phyloP scores from a whole-genome alignment of 441 rosid species.

The Viola pubescens region DNA sequence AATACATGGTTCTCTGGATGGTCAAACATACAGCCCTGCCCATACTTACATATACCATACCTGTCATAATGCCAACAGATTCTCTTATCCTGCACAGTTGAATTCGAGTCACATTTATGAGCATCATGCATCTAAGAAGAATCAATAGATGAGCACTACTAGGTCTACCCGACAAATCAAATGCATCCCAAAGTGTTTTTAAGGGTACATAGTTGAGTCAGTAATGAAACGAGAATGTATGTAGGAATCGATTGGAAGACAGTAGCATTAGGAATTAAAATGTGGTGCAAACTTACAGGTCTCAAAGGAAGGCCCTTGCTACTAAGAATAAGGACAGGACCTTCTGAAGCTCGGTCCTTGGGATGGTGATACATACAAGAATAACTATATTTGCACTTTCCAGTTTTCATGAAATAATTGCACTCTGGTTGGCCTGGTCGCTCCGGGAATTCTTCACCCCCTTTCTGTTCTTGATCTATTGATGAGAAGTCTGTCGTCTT shows the following conservation, averaged over 20 bases:
- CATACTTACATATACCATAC: background rate
- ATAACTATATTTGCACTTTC: conserved; percentile 58
- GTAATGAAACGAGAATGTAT: background rate
- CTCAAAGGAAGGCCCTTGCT: conserved; percentile 67
- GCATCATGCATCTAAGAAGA: too few relatives aligned
- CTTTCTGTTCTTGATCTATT: conserved; percentile 7
- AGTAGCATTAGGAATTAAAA: background rate
- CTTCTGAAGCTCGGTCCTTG: conserved; percentile 32
- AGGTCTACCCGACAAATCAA: too few relatives aligned
- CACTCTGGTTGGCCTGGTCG: conserved; percentile 72
- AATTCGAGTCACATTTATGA: background rate
- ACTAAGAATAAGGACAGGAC: conserved; percentile 29
- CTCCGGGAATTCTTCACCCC: conserved; percentile 52
- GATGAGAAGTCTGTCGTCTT: conserved; percentile 1
- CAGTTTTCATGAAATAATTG: conserved; percentile 53
- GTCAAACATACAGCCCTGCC: background rate
- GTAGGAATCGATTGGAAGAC: background rate
- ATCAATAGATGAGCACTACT: too few relatives aligned
- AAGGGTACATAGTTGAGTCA: too few relatives aligned
- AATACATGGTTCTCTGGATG: background rate
- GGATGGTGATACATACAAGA: conserved; percentile 74
- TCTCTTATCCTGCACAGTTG: background rate
- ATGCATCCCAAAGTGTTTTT: too few relatives aligned
- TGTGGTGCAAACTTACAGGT: conserved; percentile 44
- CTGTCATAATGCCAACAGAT: background rate